Evolutionary conservation across 106 monocot genomes (phyloP), one percentile per base, ranked within the genome.

Genomic region (Dactylorhiza incarnata): DNA sequence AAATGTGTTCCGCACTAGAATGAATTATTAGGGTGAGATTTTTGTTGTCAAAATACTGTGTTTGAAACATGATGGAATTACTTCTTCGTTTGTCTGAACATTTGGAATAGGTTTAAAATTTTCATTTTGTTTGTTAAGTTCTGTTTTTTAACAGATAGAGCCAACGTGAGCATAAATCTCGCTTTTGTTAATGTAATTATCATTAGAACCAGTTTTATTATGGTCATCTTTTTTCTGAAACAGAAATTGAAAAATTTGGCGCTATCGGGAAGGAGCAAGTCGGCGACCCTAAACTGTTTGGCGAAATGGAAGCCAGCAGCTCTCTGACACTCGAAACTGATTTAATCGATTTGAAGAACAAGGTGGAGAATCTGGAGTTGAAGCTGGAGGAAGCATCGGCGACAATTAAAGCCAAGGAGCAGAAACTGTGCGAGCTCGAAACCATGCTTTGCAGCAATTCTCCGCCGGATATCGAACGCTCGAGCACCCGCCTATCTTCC

Each of bases 231-330:
- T 65, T 11, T 65, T 10, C 29, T 65, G 65, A 65, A 26, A 29
- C 79, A 90, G 90, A 90, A 65, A 76, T 90, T 7, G 26, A 90
- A 62, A 81, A 56, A 37, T 71, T 87, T 71, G 80, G 46, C 16
- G 83, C 81, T 72, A 81, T 85, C 56, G 78, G 78, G 25, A 76
- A 74, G 37, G 71, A 76, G 6, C 26, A 54, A 29, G 23, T 51
- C 49, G 58, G 79, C 22, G 73, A 53, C 24, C 77, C 74, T 59
- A 77, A 24, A 12, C 63, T 78, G 20, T 76, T 50, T 52, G 87
- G 85, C 73, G 87, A 79, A 74, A 72, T 63, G 13, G 81, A 85
- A 73, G 56, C 37, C 23, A 75, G 29, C 48, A 71, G 74, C 68
- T 80, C 80, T 6, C 69, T 20, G 7, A 49, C 53, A 6, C 73